Base-by-base conservation (phyloP, 2,329 filamentous ascomycete genomes). In the Colletotrichum tropicale region DNA sequence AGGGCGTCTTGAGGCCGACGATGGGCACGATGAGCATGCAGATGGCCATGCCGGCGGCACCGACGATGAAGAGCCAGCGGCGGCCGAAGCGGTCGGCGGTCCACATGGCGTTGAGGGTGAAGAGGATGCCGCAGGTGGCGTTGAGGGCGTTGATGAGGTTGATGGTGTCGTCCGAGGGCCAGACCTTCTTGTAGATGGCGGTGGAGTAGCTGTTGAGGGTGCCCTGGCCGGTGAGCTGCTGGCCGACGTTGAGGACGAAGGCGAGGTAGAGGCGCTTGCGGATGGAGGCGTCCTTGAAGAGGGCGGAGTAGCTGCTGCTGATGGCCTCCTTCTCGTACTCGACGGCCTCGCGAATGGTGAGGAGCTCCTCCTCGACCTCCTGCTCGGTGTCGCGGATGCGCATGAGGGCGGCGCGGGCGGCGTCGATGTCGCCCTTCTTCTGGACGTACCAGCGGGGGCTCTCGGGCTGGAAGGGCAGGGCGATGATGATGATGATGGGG, bases 101-200 rank as follows among this genome's bases (percentile, higher is more conserved):
- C 93, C 93, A 95, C 48, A 92, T 90, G 16, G 93, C 93, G 78
- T 94, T 94, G 60, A 94, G 87, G 0, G 93, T 95, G 84, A 95
- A 95, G 26, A 94, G 76, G 77, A 95, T 95, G 72, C 92, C 92
- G 78, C 92, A 93, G 8, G 93, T 95, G 55, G 93, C 93, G 81
- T 94, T 95, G 70, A 95, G 87, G 6, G 93, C 93, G 82, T 95
- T 95, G 87, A 95, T 95, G 36, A 95, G 87, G 77, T 92, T 92
- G 81, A 94, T 94, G 26, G 89, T 91, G 66, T 89, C 85, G 70
- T 84, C 85, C 70, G 84, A 87, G 28, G 85, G 88, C 87, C 93
- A 95, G 28, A 94, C 90, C 81, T 93, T 92, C 85, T 93, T 91
- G 86, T 95, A 95, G 80, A 95, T 93, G 79, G 91, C 90, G n/a